Conservation (phyloP, 345 rosid species). For the Lumnitzera racemosa region DNA sequence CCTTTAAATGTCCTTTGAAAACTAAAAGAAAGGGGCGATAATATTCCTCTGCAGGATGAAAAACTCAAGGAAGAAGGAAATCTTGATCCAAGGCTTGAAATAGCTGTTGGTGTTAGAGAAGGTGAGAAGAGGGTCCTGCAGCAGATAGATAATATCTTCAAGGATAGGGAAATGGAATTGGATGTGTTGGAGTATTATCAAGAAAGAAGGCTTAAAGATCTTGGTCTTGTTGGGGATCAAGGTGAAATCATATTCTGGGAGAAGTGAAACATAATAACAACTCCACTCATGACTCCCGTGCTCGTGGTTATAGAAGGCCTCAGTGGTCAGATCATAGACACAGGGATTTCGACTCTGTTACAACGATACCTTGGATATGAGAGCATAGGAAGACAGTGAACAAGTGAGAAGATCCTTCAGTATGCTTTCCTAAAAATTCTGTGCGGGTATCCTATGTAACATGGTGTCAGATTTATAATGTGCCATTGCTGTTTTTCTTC, state of each 20-base stretch:
- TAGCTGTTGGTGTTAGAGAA: constrained; percentile 59
- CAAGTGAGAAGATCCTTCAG: no score
- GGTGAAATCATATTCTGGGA: constrained; percentile 99
- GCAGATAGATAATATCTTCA: constrained; percentile 58
- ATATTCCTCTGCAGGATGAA: constrained; percentile 50
- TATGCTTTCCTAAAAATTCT: no score
- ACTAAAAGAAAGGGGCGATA: not conserved
- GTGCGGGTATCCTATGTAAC: no score
- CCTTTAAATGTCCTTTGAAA: no score
- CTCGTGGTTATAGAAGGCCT: no score
- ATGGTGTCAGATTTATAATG: no score
- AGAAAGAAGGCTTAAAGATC: constrained; percentile 82
- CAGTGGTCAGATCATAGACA: no score
- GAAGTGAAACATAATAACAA: constrained; percentile 18
- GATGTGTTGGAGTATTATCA: constrained; percentile 79
- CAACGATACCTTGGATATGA: no score
- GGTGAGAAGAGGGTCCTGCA: constrained; percentile 87
- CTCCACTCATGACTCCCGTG: not conserved
- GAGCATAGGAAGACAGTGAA: no score
- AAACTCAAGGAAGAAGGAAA: constrained; percentile 40
- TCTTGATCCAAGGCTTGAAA: constrained; percentile 35
- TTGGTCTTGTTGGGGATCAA: constrained; percentile 90
- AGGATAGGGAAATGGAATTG: constrained; percentile 58
- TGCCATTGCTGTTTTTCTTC: no score
- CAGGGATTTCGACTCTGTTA: no score